Evolutionary conservation across 1,284 basidiomycete genomes (phyloP).

Genomic region (Trichosporon inkin): DNA sequence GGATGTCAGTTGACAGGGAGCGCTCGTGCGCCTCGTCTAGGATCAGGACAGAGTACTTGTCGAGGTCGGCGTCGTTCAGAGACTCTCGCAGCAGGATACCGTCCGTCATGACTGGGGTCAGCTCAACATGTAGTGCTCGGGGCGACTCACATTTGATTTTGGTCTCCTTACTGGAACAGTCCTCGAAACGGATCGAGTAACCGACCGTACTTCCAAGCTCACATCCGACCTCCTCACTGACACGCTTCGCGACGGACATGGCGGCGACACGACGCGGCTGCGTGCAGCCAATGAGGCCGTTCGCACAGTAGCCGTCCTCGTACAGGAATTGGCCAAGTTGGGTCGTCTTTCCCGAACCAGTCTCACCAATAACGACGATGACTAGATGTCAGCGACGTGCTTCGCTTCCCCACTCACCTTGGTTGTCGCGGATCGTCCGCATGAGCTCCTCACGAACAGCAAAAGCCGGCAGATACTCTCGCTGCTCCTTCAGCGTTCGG

Average conservation of each 20-base stretch:
- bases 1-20: slow-evolving; percentile 89
- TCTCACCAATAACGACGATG: slow-evolving; percentile 90
- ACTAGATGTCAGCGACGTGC: slow-evolving; percentile 54
- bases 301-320: slow-evolving; percentile 87
- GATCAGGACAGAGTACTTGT: slow-evolving; percentile 91
- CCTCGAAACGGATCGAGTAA: slow-evolving; percentile 97
- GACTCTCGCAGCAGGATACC: slow-evolving; percentile 94
- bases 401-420: slow-evolving; percentile 59
- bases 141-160: slow-evolving; percentile 79
- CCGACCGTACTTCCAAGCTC: slow-evolving; percentile 84
- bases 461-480: slow-evolving; percentile 96
- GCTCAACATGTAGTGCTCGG: not conserved
- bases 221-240: slow-evolving; percentile 86
- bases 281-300: slow-evolving; percentile 89
- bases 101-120: slow-evolving; percentile 83
- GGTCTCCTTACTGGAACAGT: slow-evolving; percentile 85
- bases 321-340: slow-evolving; percentile 88
- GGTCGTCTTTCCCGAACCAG: slow-evolving; percentile 92
- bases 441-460: slow-evolving; percentile 93
- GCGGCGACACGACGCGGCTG: slow-evolving; percentile 96
- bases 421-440: slow-evolving; percentile 86
- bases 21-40: slow-evolving; percentile 97
- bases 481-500: slow-evolving; percentile 85
- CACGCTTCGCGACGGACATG: slow-evolving; percentile 98
- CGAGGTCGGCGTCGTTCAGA: slow-evolving; percentile 90